Percentiles rank a stretch among this genome's conserved stretches.
Conservation (phyloP, 2,329 filamentous ascomycete genomes). For the Parascedosporium putredinis region DNA sequence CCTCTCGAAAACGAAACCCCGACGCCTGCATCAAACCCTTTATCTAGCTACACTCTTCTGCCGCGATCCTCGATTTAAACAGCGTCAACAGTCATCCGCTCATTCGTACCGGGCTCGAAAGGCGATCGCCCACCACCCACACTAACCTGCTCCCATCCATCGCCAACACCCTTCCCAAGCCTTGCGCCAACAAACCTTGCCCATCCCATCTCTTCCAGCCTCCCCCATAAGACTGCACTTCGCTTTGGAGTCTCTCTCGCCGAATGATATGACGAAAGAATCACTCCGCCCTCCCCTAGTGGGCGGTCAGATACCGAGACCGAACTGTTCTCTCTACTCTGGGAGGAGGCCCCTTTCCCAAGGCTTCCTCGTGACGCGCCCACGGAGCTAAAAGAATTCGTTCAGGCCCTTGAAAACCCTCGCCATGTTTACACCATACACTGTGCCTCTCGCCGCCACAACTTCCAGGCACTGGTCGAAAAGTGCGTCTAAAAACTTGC, state of each 20-base stretch:
- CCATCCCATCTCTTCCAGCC: background rate
- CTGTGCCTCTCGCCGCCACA: constrained; percentile 48
- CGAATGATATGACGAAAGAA: constrained; percentile 41
- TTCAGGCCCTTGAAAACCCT: constrained; percentile 51
- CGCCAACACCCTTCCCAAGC: too few species aligned
- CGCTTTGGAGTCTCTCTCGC: constrained; percentile 8
- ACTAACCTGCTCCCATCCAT: too few species aligned
- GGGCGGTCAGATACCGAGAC: constrained; percentile 20
- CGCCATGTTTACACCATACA: constrained; percentile 51
- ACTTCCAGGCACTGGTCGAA: constrained; percentile 57
- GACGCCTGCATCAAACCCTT: too few species aligned
- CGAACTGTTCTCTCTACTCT: constrained; percentile 46
- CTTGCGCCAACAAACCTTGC: background rate
- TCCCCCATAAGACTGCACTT: constrained; percentile 1
- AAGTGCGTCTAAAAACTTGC: constrained; percentile 42
- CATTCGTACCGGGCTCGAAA: too few species aligned
- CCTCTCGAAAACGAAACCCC: too few species aligned
- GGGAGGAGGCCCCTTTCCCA: constrained; percentile 50
- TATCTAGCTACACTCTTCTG: too few species aligned
- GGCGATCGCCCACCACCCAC: too few species aligned
- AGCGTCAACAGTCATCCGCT: too few species aligned
- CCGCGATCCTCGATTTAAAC: too few species aligned
- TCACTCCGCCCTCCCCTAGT: constrained; percentile 20
- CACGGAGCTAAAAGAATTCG: constrained; percentile 40
- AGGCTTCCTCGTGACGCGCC: constrained; percentile 52